A percentile compares a stretch with the other conserved stretches of the same genome.
Conservation (phyloP, 2,329 filamentous ascomycete species). For the Fusarium sp. region DNA sequence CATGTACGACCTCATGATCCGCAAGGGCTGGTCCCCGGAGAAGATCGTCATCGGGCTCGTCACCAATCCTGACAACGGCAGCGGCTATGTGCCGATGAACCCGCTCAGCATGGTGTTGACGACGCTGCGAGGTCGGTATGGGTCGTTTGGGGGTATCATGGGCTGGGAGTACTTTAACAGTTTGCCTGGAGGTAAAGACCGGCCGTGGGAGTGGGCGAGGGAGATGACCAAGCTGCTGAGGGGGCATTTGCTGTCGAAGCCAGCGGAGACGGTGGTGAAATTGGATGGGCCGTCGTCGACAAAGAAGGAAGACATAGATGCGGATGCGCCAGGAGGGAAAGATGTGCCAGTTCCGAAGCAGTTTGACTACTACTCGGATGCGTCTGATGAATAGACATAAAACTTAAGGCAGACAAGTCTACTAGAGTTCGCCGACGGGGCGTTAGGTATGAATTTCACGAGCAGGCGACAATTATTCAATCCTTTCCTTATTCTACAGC, state of each 20-base stretch:
- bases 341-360: constrained; percentile 49
- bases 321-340: constrained; percentile 47
- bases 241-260: constrained; percentile 35
- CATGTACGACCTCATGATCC: constrained; percentile 67
- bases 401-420: neutral
- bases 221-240: constrained; percentile 70
- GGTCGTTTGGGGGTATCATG: constrained; percentile 88
- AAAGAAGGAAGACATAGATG: constrained; percentile 41
- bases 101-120: constrained; percentile 62
- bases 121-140: constrained; percentile 66
- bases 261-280: neutral
- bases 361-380: constrained; percentile 57
- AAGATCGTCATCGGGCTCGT: constrained; percentile 87
- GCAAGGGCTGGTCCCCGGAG: constrained; percentile 78
- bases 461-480: no score
- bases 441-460: neutral
- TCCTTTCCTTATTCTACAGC: no score
- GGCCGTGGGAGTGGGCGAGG: constrained; percentile 85
- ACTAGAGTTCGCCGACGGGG: neutral
- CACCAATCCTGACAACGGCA: constrained; percentile 83
- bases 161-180: constrained; percentile 97
- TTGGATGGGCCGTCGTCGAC: neutral
- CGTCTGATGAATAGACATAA: constrained; percentile 35
- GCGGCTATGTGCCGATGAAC: constrained; percentile 65
- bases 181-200: constrained; percentile 72